phyloP scores from a whole-genome alignment of 2,329 filamentous ascomycete genomes.

The Aspergillus sergii region DNA sequence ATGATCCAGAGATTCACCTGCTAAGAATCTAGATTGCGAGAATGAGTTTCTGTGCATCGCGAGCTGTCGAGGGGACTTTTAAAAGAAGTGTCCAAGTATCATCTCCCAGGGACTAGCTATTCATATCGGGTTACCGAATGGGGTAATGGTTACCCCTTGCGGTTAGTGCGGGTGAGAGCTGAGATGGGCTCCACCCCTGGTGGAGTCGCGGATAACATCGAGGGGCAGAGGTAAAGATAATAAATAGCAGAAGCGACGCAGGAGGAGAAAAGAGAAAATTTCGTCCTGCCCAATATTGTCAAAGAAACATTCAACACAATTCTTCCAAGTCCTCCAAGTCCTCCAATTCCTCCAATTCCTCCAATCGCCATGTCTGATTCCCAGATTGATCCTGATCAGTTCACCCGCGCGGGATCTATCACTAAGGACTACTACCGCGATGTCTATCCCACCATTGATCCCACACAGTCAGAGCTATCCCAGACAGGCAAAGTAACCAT shows the following conservation, averaged over 20 bases:
- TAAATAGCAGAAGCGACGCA: background rate
- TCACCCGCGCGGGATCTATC: background rate
- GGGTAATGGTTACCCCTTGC: background rate
- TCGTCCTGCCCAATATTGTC: background rate
- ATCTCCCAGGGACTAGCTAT: background rate
- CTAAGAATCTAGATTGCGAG: background rate
- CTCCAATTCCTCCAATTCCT: no score
- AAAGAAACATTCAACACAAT: background rate
- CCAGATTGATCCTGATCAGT: background rate
- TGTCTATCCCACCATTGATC: slow-evolving; percentile 2
- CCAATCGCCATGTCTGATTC: background rate
- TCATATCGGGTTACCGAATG: background rate
- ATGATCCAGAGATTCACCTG: background rate
- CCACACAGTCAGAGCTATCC: background rate
- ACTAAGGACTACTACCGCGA: background rate
- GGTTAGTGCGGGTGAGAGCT: background rate
- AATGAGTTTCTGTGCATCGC: background rate
- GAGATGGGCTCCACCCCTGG: background rate
- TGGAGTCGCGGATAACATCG: background rate
- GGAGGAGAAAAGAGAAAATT: background rate
- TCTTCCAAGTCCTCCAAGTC: background rate
- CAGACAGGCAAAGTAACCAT: background rate
- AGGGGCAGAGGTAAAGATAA: background rate
- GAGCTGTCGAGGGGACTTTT: background rate
- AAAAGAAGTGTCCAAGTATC: background rate